Percentiles rank a stretch among this genome's conserved stretches.
phyloP scores from a whole-genome alignment of 345 rosid genomes.

The Sapria himalayana region DNA sequence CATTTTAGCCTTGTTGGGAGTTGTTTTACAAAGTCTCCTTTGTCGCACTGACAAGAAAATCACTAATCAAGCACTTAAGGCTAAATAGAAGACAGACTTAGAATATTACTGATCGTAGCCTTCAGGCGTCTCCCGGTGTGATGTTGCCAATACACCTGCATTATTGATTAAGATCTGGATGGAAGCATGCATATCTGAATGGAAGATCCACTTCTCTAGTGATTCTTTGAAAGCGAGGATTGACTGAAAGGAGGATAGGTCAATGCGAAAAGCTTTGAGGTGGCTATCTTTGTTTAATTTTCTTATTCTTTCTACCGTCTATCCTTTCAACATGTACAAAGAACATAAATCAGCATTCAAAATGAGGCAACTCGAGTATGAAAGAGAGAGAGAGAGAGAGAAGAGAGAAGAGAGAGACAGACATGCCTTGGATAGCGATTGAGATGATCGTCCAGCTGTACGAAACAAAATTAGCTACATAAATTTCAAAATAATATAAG shows the following conservation, averaged over 20 bases:
- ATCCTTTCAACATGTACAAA: constrained; percentile 9
- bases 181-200: constrained; percentile 50
- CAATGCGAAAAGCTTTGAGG: constrained; percentile 50
- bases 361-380: no score
- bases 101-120: constrained; percentile 60
- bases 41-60: no score
- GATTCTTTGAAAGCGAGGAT: constrained; percentile 38
- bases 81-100: no score
- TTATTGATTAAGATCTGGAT: constrained; percentile 74
- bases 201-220: constrained; percentile 56
- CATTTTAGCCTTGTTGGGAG: no score
- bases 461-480: constrained; percentile 13
- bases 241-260: constrained; percentile 46
- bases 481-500: background rate
- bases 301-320: constrained; percentile 38
- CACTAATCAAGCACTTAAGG: no score
- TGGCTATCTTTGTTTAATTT: constrained; percentile 23
- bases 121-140: constrained; percentile 33
- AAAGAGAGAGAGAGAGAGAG: background rate
- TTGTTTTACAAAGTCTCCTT: no score
- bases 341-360: no score
- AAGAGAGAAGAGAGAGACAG: no score
- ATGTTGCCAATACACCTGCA: constrained; percentile 79
- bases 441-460: constrained; percentile 62
- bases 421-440: constrained; percentile 31